A percentile compares a stretch with the other conserved stretches of the same genome.
phyloP scores from a whole-genome alignment of 208 protist genomes.

The Leishmania braziliensis region DNA sequence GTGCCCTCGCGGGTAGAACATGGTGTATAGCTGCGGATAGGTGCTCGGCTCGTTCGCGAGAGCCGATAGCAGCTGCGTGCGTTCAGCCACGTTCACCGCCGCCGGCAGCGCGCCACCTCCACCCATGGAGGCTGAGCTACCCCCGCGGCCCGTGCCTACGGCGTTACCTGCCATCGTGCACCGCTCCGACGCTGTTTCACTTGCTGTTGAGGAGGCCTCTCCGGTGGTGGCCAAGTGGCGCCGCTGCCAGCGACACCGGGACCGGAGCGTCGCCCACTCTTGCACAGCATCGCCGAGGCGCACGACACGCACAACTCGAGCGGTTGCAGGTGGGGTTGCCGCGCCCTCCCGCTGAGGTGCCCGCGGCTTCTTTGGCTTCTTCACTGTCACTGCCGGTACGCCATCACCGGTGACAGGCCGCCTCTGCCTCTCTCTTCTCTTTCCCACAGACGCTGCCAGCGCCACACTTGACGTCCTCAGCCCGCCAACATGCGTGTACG shows the following conservation, averaged over 20 bases:
- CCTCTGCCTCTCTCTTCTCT: not conserved
- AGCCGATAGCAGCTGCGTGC: slow-evolving; percentile 20
- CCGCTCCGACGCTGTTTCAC: not conserved
- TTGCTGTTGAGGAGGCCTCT: not conserved
- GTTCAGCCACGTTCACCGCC: slow-evolving; percentile 23
- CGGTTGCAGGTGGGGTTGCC: not conserved
- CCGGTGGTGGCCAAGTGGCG: not conserved
- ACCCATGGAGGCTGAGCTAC: not conserved
- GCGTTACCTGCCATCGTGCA: not conserved
- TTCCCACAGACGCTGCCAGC: not conserved
- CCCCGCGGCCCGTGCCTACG: not conserved
- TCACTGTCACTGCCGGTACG: not conserved
- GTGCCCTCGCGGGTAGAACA: slow-evolving; percentile 22
- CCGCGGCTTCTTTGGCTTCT: not conserved
- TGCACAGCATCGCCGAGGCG: slow-evolving; percentile 4
- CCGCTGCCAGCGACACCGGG: slow-evolving; percentile 12
- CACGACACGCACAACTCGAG: slow-evolving; percentile 6
- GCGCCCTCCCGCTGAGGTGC: not conserved
- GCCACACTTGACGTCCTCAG: not conserved
- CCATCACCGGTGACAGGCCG: not conserved
- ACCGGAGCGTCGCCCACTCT: slow-evolving; percentile 21
- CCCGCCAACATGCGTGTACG: not conserved
- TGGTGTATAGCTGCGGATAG: slow-evolving; percentile 34
- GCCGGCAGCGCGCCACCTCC: not conserved
- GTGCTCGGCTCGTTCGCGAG: slow-evolving; percentile 6